These are phyloP conservation scores for Osmozyma mogii DNA, from an alignment of 805 yeast genomes.

Conservation along the genomic window DNA sequence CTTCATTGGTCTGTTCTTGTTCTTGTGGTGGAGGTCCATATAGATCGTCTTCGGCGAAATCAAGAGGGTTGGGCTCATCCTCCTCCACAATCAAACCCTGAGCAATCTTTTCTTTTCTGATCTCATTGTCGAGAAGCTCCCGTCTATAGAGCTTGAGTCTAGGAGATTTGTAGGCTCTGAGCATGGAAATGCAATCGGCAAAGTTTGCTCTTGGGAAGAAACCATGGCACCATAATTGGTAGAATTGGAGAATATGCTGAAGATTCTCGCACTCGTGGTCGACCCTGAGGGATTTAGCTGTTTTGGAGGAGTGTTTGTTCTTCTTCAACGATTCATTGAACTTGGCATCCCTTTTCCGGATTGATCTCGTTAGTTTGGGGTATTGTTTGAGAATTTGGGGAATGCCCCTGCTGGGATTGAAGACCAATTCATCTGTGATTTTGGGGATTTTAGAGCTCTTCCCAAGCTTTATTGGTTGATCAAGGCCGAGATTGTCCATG, in stretches of 20 bases:
- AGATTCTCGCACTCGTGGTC: constrained; percentile 30
- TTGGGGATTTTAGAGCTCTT: constrained; percentile 25
- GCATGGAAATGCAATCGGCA: constrained; percentile 11
- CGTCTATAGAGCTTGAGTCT: constrained; percentile 9
- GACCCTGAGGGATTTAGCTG: constrained; percentile 11
- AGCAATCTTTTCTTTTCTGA: constrained; percentile 11
- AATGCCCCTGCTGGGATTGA: constrained; percentile 26
- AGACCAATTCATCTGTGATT: constrained; percentile 31
- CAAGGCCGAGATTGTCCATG: constrained; percentile 25
- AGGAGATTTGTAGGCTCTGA: constrained; percentile 9
- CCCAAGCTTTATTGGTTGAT: constrained; percentile 27
- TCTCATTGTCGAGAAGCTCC: constrained; percentile 9
- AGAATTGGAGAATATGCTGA: constrained; percentile 30
- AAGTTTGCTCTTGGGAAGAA: constrained; percentile 14
- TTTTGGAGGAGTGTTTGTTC: constrained; percentile 5
- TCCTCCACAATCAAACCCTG: constrained; percentile 13
- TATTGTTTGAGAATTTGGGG: constrained; percentile 26
- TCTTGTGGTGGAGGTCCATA: too few species aligned
- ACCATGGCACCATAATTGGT: constrained; percentile 40
- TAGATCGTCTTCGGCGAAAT: constrained; percentile 5
- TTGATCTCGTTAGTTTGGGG: constrained; percentile 16
- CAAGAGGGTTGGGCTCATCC: constrained; percentile 1
- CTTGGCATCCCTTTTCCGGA: constrained; percentile 20
- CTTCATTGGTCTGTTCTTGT: background rate
- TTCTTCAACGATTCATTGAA: constrained; percentile 10